These are phyloP conservation scores for Rhodotorula glutinis DNA, from an alignment of 1,284 basidiomycete species.

Conservation along the genomic window DNA sequence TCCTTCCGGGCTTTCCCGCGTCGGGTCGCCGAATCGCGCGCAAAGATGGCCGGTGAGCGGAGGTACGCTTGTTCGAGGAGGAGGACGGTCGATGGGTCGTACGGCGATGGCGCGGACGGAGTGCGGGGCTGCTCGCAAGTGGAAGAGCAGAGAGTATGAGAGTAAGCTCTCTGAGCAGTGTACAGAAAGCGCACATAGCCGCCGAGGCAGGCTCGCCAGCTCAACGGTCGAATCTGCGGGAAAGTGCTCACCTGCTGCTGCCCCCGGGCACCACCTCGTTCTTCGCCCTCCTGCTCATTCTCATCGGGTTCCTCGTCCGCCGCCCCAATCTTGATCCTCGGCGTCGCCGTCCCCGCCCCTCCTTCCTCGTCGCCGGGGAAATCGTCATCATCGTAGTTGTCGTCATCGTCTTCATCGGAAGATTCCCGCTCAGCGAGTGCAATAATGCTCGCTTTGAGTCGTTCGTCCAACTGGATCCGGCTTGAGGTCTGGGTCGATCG, in stretches of 20 bases:
- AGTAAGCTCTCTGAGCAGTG: no score
- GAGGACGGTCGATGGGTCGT: conserved; percentile 42
- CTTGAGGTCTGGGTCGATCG: no score
- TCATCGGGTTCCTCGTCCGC: neutral
- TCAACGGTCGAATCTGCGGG: no score
- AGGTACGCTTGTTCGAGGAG: conserved; percentile 71
- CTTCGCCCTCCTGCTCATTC: conserved; percentile 9
- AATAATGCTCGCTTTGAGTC: conserved; percentile 52
- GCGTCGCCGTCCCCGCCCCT: conserved; percentile 29
- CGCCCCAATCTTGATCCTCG: conserved; percentile 44
- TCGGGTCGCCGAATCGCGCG: conserved; percentile 68
- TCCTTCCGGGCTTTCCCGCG: conserved; percentile 63
- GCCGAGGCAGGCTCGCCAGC: neutral
- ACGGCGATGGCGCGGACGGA: neutral
- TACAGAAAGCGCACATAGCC: neutral
- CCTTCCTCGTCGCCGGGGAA: conserved; percentile 18
- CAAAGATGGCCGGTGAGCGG: conserved; percentile 66
- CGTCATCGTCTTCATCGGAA: conserved; percentile 61
- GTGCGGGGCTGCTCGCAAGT: neutral
- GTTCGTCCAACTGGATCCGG: conserved; percentile 16
- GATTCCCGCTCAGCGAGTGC: conserved; percentile 65
- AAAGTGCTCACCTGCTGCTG: no score
- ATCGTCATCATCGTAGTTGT: conserved; percentile 47
- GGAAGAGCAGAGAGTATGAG: no score
- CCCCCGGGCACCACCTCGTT: neutral